A percentile compares a stretch with the other conserved stretches of the same genome.
Conservation (phyloP, 495 filamentous ascomycete genomes). For the Tirmania nivea region DNA sequence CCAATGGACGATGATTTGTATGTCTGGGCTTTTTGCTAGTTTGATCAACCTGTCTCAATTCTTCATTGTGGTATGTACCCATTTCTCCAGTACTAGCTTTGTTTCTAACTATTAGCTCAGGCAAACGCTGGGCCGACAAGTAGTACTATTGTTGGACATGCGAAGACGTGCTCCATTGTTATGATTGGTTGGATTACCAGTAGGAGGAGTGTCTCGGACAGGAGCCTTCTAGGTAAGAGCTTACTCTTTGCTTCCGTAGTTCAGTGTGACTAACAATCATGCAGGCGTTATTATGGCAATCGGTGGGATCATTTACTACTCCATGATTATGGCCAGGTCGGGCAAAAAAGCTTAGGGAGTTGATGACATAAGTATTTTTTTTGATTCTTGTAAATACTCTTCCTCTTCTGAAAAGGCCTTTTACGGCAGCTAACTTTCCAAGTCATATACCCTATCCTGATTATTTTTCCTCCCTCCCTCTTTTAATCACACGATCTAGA, state of each 20-base stretch:
- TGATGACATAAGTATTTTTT: no score
- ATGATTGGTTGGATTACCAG: constrained; percentile 33
- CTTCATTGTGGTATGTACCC: constrained; percentile 40
- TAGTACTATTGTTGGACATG: constrained; percentile 49
- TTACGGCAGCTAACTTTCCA: no score
- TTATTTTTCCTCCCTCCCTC: no score
- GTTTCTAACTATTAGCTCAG: background rate
- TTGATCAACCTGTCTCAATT: constrained; percentile 56
- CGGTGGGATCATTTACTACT: constrained; percentile 32
- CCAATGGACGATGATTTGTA: constrained; percentile 33
- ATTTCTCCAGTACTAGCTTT: background rate
- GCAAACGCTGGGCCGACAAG: constrained; percentile 39
- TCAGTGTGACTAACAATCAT: no score
- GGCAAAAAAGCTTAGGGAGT: background rate
- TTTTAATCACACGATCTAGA: no score
- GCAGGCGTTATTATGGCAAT: constrained; percentile 27
- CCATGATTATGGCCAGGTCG: constrained; percentile 3
- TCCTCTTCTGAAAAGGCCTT: no score
- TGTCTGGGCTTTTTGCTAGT: constrained; percentile 40
- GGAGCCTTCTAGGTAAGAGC: constrained; percentile 26
- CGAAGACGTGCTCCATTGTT: constrained; percentile 39
- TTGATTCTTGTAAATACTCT: no score
- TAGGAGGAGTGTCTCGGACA: constrained; percentile 31
- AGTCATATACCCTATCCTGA: no score
- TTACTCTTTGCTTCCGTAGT: no score